Evolutionary conservation across 1,139 yeast genomes (phyloP).

Genomic region (Protomyces arabidopsidicola): DNA sequence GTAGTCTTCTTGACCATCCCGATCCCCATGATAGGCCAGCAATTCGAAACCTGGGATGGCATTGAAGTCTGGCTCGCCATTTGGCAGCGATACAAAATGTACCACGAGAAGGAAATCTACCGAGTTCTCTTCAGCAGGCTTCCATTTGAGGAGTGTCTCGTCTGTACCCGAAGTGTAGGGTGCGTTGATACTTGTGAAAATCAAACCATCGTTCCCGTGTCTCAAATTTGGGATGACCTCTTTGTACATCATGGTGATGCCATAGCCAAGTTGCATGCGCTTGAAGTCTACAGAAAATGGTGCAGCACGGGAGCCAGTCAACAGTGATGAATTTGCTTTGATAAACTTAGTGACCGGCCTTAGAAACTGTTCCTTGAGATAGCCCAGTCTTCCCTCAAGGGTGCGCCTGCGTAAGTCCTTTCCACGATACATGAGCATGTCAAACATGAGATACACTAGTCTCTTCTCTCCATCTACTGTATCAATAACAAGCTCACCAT

Average conservation of each 20-base stretch:
- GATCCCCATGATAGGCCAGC: conserved; percentile 74
- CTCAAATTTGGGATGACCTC: conserved; percentile 63
- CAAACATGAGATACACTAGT: conserved; percentile 79
- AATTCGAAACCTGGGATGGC: conserved; percentile 64
- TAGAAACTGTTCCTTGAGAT: conserved; percentile 74
- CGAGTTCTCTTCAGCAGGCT: conserved; percentile 92
- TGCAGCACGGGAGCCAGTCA: conserved; percentile 42
- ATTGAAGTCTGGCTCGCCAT: conserved; percentile 55
- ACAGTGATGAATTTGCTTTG: conserved; percentile 42
- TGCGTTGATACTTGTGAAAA: conserved; percentile 83
- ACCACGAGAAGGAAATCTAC: conserved; percentile 76
- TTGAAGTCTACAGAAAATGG: conserved; percentile 52
- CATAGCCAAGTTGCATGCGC: conserved; percentile 58
- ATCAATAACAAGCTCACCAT: conserved; percentile 78
- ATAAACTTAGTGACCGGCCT: conserved; percentile 75
- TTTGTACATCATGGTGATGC: conserved; percentile 68
- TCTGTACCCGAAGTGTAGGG: conserved; percentile 90
- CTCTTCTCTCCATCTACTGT: conserved; percentile 54
- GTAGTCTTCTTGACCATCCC: conserved; percentile 43
- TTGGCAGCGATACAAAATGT: conserved; percentile 59
- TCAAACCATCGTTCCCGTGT: conserved; percentile 90
- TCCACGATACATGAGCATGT: conserved; percentile 80
- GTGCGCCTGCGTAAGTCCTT: conserved; percentile 62
- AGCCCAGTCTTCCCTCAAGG: conserved; percentile 77
- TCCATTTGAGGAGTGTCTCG: conserved; percentile 73